Evolutionary conservation across 2,329 filamentous ascomycete species (phyloP).

Genomic region (Fusarium mundagurra): DNA sequence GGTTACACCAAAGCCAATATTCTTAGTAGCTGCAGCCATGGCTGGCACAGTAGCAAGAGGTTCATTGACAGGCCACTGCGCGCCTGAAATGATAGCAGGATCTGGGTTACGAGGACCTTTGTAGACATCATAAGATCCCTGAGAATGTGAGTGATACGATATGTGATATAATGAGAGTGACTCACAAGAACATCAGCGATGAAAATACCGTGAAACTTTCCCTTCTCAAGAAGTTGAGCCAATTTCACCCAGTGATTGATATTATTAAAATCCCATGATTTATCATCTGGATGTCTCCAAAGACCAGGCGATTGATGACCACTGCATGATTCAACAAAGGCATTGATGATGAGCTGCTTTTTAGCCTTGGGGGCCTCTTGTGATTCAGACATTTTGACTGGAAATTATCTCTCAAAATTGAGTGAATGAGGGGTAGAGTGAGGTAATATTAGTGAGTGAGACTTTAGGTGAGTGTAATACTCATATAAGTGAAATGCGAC

Average conservation of each 20-base stretch:
- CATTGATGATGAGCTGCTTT: conserved; percentile 55
- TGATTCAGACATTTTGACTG: conserved; percentile 26
- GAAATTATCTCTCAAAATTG: background rate
- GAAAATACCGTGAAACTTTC: conserved; percentile 73
- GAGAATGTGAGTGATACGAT: background rate
- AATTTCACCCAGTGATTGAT: conserved; percentile 70
- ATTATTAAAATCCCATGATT: conserved; percentile 70
- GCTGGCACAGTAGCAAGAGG: conserved; percentile 72
- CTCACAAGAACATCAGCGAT: conserved; percentile 71
- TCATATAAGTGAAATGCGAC: background rate
- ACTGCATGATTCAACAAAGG: conserved; percentile 55
- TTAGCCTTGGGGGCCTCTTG: conserved; percentile 29
- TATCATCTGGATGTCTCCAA: conserved; percentile 71
- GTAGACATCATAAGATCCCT: conserved; percentile 76
- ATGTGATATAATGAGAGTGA: fast-evolving
- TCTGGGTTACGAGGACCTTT: conserved; percentile 62
- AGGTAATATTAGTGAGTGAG: background rate
- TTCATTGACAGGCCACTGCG: conserved; percentile 78
- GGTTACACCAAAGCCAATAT: conserved; percentile 75
- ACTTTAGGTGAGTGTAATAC: background rate
- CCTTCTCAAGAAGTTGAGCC: conserved; percentile 67
- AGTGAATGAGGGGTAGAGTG: background rate
- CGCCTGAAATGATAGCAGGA: conserved; percentile 69
- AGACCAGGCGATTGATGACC: conserved; percentile 60
- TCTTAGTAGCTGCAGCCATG: conserved; percentile 76